These are phyloP conservation scores for Xylariaceae sp. DNA, from an alignment of 2,329 filamentous ascomycete species.

Conservation along the genomic window DNA sequence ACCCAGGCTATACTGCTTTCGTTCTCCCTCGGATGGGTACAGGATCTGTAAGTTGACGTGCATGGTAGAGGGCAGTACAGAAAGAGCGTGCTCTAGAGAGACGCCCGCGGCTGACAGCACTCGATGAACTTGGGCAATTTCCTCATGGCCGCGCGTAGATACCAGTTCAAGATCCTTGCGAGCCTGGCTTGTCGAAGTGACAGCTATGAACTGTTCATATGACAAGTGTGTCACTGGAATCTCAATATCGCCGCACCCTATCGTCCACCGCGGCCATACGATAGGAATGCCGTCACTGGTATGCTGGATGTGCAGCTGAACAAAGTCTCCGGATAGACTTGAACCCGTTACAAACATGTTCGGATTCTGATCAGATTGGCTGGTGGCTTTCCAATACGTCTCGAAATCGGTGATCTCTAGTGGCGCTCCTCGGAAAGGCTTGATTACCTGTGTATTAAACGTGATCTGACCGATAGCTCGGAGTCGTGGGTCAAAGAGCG, in stretches of 20 bases:
- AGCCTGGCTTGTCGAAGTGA: conserved; percentile 44
- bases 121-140: conserved; percentile 66
- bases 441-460: conserved; percentile 94
- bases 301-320: conserved; percentile 86
- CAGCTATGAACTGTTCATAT: conserved; percentile 65
- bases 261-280: conserved; percentile 81
- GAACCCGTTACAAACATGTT: conserved; percentile 91
- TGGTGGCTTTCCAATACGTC: conserved; percentile 99
- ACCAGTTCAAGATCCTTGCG: conserved; percentile 44
- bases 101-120: conserved; percentile 73
- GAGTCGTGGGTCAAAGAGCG: conserved; percentile 87
- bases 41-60: conserved; percentile 91
- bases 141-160: conserved; percentile 46
- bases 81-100: conserved; percentile 74
- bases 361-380: conserved; percentile 81
- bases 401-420: conserved; percentile 97
- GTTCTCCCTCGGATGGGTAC: conserved; percentile 76
- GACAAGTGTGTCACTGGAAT: conserved; percentile 79
- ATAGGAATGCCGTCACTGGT: conserved; percentile 86
- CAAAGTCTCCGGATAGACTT: conserved; percentile 92
- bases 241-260: conserved; percentile 72
- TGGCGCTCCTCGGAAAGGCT: conserved; percentile 87
- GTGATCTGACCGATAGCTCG: conserved; percentile 90
- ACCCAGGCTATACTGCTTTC: conserved; percentile 65
- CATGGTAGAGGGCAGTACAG: conserved; percentile 71